Base-by-base conservation (phyloP, 202 grass and related monocot genomes). In the Bolboschoenoplectus hybrid region DNA sequence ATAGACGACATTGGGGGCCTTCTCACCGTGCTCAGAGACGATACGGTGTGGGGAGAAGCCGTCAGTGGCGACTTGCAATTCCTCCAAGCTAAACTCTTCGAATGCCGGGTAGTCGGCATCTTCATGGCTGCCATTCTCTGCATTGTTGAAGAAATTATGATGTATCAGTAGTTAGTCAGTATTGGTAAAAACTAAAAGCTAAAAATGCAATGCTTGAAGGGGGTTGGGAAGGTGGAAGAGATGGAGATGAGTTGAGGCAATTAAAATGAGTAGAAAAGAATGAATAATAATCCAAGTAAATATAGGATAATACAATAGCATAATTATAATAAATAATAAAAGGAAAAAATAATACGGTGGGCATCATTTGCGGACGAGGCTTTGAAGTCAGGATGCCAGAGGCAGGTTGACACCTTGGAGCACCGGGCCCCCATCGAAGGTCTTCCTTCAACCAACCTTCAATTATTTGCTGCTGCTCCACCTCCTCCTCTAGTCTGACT, bases 1-100 rank as follows among this genome's bases (percentile, higher is more conserved):
- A 87, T 95, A 93, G 82, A 95, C 92, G 26, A 97, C 89, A 66
- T 97, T 95, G 85, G 95, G 95, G 49, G 91, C 95, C 89, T 97
- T 97, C 83, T 95, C 87, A 67, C 95, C 95, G 66, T 97, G 95
- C 89, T 97, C 95, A 2, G 93, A 97, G 51, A 97, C 85, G 81
- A 97, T 95, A 88, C 90, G 88, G 41, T 97, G 87, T 0, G 91
- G 84, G 0, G 92, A 86, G 89, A 97, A 97, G 62, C 95, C 90
- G 67, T 95, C 91, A 0, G 95, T 97, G 57, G 93, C 91, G 39
- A 87, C 89, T 7, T 81, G 85, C 35, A 97, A 89, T 85, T 97
- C 93, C 34, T 93, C 89, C 10, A 97, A 85, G 81, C 81, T 92
- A 89, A 88, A 97, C 85, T 97, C 92, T 11, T 72, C 66, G 87